Percentiles rank a stretch among this genome's conserved stretches.
Conservation (phyloP, 2,329 filamentous ascomycete species). For the Alternaria longipes region DNA sequence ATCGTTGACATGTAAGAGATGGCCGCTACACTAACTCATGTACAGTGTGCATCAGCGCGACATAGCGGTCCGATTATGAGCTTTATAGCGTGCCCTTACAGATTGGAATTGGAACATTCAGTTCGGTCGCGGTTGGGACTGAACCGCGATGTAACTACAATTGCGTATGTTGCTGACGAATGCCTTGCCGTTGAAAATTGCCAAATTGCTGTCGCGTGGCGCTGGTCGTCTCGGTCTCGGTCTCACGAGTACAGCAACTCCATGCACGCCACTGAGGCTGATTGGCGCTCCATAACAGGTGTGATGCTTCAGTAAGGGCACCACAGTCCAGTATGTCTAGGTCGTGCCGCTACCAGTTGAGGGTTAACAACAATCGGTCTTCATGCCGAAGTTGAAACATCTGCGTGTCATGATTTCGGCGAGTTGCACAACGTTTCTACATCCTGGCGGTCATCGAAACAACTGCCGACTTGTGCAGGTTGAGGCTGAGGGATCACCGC, state of each 20-base stretch:
- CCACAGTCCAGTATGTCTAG: neutral
- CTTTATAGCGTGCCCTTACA: neutral
- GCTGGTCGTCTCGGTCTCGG: neutral
- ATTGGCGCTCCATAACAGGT: neutral
- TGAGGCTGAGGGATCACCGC: constrained; percentile 16
- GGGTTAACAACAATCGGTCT: neutral
- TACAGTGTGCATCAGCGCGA: neutral
- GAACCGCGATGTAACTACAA: neutral
- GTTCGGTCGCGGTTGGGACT: neutral
- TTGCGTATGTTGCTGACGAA: constrained; percentile 6
- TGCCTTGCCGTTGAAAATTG: neutral
- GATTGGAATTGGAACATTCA: neutral
- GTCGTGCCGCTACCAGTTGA: neutral
- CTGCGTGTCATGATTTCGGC: neutral
- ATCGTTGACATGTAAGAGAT: constrained; percentile 1
- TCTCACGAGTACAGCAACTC: constrained; percentile 3
- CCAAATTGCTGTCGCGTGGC: neutral
- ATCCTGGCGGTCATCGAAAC: neutral
- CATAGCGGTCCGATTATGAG: neutral
- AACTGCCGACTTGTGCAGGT: constrained; percentile 10
- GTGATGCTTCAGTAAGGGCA: neutral
- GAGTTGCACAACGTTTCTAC: neutral
- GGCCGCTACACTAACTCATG: neutral
- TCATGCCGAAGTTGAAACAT: neutral
- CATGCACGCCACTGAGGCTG: constrained; percentile 5